Conservation (phyloP, 352 stramenopile species). For the Discostella stelligera region DNA sequence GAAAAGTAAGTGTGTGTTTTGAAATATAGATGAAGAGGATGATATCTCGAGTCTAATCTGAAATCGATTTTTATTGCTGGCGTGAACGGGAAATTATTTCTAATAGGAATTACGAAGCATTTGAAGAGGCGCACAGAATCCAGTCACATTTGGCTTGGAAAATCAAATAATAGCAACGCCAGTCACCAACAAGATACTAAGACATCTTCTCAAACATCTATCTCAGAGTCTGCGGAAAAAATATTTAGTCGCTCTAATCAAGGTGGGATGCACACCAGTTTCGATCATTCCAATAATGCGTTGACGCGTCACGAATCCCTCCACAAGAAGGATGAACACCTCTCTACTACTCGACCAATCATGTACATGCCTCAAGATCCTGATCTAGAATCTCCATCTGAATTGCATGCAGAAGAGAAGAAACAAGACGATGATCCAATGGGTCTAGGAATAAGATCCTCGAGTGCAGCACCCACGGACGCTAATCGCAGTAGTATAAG, state of each 20-base stretch:
- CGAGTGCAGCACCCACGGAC: not conserved
- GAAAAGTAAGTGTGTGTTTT: constrained; percentile 27
- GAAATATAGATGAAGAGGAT: too few species aligned
- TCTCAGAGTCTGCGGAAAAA: not conserved
- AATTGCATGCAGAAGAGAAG: constrained; percentile 21
- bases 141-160: constrained; percentile 19
- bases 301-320: not conserved
- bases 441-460: not conserved
- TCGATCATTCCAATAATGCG: not conserved
- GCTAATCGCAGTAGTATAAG: not conserved
- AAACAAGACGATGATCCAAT: constrained; percentile 31
- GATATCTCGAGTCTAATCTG: too few species aligned
- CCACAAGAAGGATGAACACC: not conserved
- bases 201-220: not conserved
- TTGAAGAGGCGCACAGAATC: constrained; percentile 22
- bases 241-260: not conserved
- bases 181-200: not conserved
- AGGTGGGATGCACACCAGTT: not conserved
- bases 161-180: constrained; percentile 2
- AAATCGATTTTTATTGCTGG: too few species aligned
- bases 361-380: not conserved
- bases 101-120: constrained; percentile 29
- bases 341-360: not conserved
- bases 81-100: too few species aligned
- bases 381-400: constrained; percentile 9